Percentiles rank a stretch among this genome's conserved stretches.
These are phyloP conservation scores for Camellia lanceoleosa DNA, from an alignment of 148 eudicot genomes.

Conservation along the genomic window DNA sequence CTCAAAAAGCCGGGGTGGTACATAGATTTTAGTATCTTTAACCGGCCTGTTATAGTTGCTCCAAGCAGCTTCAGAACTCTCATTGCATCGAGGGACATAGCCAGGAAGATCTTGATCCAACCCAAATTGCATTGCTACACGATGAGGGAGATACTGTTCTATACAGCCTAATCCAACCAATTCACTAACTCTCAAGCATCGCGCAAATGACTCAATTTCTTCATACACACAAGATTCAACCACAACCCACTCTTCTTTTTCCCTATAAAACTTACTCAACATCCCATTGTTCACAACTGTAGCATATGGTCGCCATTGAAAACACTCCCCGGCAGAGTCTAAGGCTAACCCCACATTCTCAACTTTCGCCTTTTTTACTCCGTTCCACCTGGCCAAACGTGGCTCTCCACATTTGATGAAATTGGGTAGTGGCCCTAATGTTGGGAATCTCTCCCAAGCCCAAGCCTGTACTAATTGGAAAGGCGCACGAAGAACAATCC, in stretches of 20 bases:
- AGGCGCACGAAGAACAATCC: neutral
- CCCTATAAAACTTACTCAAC: conserved; percentile 22
- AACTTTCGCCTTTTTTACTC: neutral
- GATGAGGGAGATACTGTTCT: conserved; percentile 46
- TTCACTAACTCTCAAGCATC: conserved; percentile 34
- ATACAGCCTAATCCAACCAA: conserved; percentile 41
- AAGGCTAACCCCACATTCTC: conserved; percentile 5
- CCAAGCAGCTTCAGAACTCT: conserved; percentile 22
- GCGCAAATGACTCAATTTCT: conserved; percentile 27
- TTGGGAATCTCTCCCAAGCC: conserved; percentile 54
- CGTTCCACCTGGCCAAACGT: conserved; percentile 32
- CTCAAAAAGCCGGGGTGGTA: conserved; percentile 14
- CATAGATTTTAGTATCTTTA: conserved; percentile 15
- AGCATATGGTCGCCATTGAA: conserved; percentile 46
- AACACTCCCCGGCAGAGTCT: conserved; percentile 14
- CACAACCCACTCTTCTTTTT: conserved; percentile 14
- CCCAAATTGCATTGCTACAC: conserved; percentile 55
- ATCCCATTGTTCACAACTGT: conserved; percentile 4
- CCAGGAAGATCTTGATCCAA: conserved; percentile 47
- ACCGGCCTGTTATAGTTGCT: conserved; percentile 8
- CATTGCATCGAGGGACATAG: neutral
- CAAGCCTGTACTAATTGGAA: conserved; percentile 48
- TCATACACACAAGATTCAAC: conserved; percentile 9
- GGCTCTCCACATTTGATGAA: neutral
- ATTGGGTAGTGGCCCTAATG: conserved; percentile 5